These are phyloP conservation scores for Sphaerulina musiva DNA, from an alignment of 2,329 filamentous ascomycete species.

Conservation along the genomic window DNA sequence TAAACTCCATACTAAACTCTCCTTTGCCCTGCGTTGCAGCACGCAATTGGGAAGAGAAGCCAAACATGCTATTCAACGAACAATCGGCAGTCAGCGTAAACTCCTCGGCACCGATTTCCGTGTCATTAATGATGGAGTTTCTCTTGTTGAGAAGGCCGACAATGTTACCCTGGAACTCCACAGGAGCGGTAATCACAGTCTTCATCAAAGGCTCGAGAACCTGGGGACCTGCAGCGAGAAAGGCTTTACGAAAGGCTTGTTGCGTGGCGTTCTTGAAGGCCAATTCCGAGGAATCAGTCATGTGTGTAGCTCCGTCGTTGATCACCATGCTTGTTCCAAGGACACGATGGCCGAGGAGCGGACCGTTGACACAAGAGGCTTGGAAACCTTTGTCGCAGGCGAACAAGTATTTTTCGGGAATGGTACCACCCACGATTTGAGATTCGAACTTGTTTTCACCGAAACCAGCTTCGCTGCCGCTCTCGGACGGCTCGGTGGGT, in stretches of 20 bases:
- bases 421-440: slow-evolving; percentile 79
- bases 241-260: slow-evolving; percentile 93
- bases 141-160: slow-evolving; percentile 95
- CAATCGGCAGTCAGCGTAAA: slow-evolving; percentile 90
- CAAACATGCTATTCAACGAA: slow-evolving; percentile 95
- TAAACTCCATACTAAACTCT: slow-evolving; percentile 98
- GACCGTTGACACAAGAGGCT: slow-evolving; percentile 73
- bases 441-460: slow-evolving; percentile 78
- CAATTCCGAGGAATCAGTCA: slow-evolving; percentile 95
- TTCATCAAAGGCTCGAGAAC: slow-evolving; percentile 97
- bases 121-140: slow-evolving; percentile 89
- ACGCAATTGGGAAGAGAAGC: slow-evolving; percentile 83
- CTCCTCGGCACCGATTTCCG: slow-evolving; percentile 86
- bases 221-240: slow-evolving; percentile 70
- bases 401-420: slow-evolving; percentile 90
- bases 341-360: slow-evolving; percentile 85
- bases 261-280: slow-evolving; percentile 92
- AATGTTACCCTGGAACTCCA: slow-evolving; percentile 95
- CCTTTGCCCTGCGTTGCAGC: slow-evolving; percentile 97
- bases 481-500: slow-evolving; percentile 50
- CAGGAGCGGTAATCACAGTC: slow-evolving; percentile 89
- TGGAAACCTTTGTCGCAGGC: slow-evolving; percentile 96
- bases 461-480: slow-evolving; percentile 45
- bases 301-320: slow-evolving; percentile 93
- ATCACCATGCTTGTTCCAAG: slow-evolving; percentile 85